Evolutionary conservation across 2,329 filamentous ascomycete species (phyloP).

Genomic region (Fusarium keratoplasticum): DNA sequence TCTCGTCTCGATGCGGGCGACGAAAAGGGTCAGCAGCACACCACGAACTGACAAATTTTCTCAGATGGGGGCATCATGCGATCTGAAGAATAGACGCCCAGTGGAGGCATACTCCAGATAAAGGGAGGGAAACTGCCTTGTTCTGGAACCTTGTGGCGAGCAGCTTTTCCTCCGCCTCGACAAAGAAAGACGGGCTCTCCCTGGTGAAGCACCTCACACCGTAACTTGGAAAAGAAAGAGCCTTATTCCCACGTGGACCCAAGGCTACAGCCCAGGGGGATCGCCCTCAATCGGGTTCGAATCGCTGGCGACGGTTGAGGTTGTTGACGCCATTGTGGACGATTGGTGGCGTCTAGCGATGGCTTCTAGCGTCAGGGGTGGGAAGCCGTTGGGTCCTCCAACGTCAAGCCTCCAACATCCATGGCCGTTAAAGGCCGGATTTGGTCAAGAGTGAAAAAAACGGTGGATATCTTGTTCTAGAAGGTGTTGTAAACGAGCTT

Average conservation of each 20-base stretch:
- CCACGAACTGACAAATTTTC: neutral
- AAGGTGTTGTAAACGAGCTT: neutral
- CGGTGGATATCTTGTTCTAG: conserved; percentile 15
- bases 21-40: neutral
- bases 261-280: conserved; percentile 12
- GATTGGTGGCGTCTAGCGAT: conserved; percentile 31
- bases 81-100: conserved; percentile 1
- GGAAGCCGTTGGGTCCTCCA: conserved; percentile 12
- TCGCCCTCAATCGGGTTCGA: neutral
- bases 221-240: neutral
- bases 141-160: conserved; percentile 20
- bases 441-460: conserved; percentile 14
- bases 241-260: neutral
- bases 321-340: conserved; percentile 24
- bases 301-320: conserved; percentile 13
- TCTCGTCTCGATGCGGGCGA: neutral
- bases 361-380: conserved; percentile 29
- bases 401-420: conserved; percentile 16
- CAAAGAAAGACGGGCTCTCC: neutral
- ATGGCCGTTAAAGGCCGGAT: conserved; percentile 21
- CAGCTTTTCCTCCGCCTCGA: neutral
- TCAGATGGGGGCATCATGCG: conserved; percentile 5
- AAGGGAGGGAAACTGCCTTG: neutral
- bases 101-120: conserved; percentile 18
- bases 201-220: conserved; percentile 6